Evolutionary conservation across 768 basidiomycete species (phyloP).

Genomic region (Harrya chromipes): DNA sequence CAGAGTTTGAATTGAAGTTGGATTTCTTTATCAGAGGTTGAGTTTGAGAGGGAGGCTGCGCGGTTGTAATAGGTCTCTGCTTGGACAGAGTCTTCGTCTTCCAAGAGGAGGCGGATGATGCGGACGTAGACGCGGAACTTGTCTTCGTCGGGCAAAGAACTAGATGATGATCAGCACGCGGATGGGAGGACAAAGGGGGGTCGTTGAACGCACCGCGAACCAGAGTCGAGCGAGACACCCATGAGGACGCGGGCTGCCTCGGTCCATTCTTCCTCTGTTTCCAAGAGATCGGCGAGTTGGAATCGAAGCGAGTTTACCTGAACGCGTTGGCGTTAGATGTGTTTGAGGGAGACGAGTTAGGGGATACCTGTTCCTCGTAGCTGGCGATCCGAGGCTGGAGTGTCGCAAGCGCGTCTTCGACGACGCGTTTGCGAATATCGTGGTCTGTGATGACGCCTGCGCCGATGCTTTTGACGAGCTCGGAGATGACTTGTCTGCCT

Average conservation of each 20-base stretch:
- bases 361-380: constrained; percentile 83
- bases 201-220: constrained; percentile 59
- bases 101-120: constrained; percentile 89
- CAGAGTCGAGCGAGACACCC: constrained; percentile 88
- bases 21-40: constrained; percentile 74
- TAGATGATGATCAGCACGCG: constrained; percentile 23
- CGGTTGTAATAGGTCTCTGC: constrained; percentile 99
- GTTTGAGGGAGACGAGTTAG: neutral
- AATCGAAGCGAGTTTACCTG: constrained; percentile 83
- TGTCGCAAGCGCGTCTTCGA: constrained; percentile 68
- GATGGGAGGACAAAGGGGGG: neutral
- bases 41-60: constrained; percentile 85
- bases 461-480: constrained; percentile 70
- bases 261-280: constrained; percentile 90
- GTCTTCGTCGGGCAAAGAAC: constrained; percentile 72
- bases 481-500: constrained; percentile 81
- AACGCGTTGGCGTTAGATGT: constrained; percentile 3
- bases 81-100: constrained; percentile 95
- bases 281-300: constrained; percentile 87
- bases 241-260: constrained; percentile 90
- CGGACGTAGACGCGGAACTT: constrained; percentile 90
- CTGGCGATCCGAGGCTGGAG: constrained; percentile 81
- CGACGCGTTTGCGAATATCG: constrained; percentile 64
- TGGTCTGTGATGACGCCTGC: constrained; percentile 51
- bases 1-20: constrained; percentile 85